Percentiles rank a stretch among this genome's conserved stretches.
Conservation (phyloP, 257 asterid genomes). For the Henckelia pumila region DNA sequence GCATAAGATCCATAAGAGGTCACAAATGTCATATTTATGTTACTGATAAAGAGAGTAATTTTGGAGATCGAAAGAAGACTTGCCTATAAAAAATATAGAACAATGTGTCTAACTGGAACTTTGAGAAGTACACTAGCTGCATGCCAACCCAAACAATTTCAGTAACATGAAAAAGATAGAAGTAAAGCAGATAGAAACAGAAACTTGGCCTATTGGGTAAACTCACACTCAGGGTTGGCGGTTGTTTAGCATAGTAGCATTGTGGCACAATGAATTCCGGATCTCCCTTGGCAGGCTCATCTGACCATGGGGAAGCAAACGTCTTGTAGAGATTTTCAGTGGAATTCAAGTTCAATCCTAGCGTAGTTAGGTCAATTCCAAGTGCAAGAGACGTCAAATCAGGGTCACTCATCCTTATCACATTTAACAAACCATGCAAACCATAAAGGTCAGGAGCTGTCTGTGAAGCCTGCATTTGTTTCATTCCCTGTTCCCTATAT, state of each 20-base stretch:
- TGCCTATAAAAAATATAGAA: constrained; percentile 87
- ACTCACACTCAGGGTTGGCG: constrained; percentile 32
- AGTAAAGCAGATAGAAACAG: constrained; percentile 16
- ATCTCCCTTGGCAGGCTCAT: constrained; percentile 94
- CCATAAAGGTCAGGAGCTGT: constrained; percentile 79
- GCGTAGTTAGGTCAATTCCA: constrained; percentile 91
- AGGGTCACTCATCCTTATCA: constrained; percentile 87
- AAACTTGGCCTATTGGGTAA: constrained; percentile 17
- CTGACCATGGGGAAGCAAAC: constrained; percentile 97
- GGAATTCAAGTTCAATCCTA: constrained; percentile 94
- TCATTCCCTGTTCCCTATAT: constrained; percentile 83
- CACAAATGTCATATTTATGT: constrained; percentile 11
- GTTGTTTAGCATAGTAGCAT: constrained; percentile 77
- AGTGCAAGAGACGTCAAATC: constrained; percentile 90
- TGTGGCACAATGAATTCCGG: constrained; percentile 86
- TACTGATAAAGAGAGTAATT: constrained; percentile 19
- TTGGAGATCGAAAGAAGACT: constrained; percentile 22
- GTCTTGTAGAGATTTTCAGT: constrained; percentile 79
- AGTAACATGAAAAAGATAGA: constrained; percentile 26
- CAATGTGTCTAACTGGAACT: constrained; percentile 36
- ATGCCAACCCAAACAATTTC: constrained; percentile 39
- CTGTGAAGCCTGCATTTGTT: constrained; percentile 62
- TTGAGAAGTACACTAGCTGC: constrained; percentile 79
- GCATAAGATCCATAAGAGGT: constrained; percentile 36
- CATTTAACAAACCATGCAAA: constrained; percentile 83